Evolutionary conservation across 805 yeast genomes (phyloP).

Genomic region (Nakazawaea ishiwadae): DNA sequence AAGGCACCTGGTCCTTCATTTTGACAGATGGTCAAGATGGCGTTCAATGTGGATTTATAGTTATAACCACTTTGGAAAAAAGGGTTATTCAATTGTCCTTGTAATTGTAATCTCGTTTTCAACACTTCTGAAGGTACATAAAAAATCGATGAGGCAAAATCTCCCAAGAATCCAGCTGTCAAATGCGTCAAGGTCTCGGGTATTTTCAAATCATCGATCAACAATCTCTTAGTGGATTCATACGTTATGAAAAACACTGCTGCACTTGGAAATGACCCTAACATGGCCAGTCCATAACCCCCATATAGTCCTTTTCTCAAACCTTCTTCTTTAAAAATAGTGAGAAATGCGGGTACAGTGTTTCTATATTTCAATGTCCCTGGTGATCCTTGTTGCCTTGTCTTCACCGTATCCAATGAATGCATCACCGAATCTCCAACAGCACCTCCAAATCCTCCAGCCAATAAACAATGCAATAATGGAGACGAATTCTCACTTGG

Average conservation of each 20-base stretch:
- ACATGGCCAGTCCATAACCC: conserved; percentile 87
- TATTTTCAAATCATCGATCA: conserved; percentile 57
- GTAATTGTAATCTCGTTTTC: conserved; percentile 89
- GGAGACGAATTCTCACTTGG: conserved; percentile 28
- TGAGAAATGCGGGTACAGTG: conserved; percentile 70
- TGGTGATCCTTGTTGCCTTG: conserved; percentile 95
- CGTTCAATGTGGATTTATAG: conserved; percentile 70
- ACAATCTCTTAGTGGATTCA: conserved; percentile 68
- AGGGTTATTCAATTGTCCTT: conserved; percentile 81
- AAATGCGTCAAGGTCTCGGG: conserved; percentile 81
- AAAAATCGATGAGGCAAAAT: conserved; percentile 78
- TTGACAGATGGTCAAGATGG: conserved; percentile 55
- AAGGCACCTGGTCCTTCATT: conserved; percentile 74
- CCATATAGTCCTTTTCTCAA: conserved; percentile 79
- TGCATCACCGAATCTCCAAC: conserved; percentile 93
- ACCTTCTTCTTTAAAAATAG: conserved; percentile 84
- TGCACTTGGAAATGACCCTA: conserved; percentile 92
- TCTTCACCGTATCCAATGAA: conserved; percentile 93
- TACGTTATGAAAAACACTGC: conserved; percentile 92
- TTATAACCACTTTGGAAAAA: conserved; percentile 81
- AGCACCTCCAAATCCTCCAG: conserved; percentile 94
- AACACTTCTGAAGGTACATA: conserved; percentile 96
- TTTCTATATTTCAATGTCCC: conserved; percentile 59
- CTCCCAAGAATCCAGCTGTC: conserved; percentile 90
- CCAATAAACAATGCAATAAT: conserved; percentile 60